These are phyloP conservation scores for Nicotiana tomentosiformis DNA, from an alignment of 257 asterid species.

Conservation along the genomic window DNA sequence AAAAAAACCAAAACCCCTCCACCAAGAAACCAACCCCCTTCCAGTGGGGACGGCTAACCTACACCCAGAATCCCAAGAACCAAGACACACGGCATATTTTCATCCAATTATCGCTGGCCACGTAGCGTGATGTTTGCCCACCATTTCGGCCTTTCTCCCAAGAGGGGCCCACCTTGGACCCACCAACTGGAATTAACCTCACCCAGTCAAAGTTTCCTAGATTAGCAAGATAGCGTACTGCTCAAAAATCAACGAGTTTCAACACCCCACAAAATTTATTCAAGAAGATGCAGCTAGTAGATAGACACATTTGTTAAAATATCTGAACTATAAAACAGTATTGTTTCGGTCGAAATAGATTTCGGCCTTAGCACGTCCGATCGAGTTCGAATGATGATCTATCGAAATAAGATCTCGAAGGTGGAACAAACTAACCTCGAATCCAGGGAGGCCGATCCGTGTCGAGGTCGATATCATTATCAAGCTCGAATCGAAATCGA, in stretches of 20 bases:
- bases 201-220: slow-evolving; percentile 26
- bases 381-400: no score
- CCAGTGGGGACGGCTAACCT: slow-evolving; percentile 32
- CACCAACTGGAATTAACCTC: slow-evolving; percentile 16
- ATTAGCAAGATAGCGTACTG: neutral
- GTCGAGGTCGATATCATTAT: no score
- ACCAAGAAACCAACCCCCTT: slow-evolving; percentile 39
- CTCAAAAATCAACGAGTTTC: neutral
- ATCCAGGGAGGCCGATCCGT: no score
- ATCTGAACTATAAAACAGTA: slow-evolving; percentile 18
- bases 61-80: slow-evolving; percentile 28
- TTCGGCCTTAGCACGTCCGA: no score
- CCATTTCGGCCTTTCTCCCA: neutral
- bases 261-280: neutral
- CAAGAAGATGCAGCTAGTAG: neutral
- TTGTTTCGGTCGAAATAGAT: no score
- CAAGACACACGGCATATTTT: slow-evolving; percentile 27
- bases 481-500: no score
- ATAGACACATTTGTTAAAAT: neutral
- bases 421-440: no score
- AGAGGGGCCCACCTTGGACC: slow-evolving; percentile 15
- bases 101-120: slow-evolving; percentile 20
- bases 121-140: slow-evolving; percentile 12
- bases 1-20: slow-evolving; percentile 34
- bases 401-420: no score